Base-by-base conservation (phyloP, 129 eudicot species). In the Mikania micrantha region DNA sequence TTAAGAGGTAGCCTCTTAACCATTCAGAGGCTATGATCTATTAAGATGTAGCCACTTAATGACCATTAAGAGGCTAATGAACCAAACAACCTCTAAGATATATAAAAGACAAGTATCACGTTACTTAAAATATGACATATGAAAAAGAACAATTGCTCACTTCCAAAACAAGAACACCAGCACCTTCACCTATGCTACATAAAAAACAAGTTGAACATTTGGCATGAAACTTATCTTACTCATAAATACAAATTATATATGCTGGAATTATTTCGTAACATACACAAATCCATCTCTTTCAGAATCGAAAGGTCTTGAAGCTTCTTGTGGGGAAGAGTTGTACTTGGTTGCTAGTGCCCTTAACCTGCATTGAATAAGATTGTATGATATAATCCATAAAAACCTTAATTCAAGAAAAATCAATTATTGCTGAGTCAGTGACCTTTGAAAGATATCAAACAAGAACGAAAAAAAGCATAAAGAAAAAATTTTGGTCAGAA, bases 241-340 rank as follows among this genome's bases (percentile, higher is more conserved):
- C 40, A 0, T 34, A 25, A 24, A 67, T 59, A 5, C 16, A 22
- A 71, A 0, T 10, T 48, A 24, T 24, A 29, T 72, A 40, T 6
- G 65, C 68, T 63, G 66, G 57, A 70, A n/a, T 11, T 20, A 20
- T 75, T 20, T 22, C 17, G 28, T 13, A 76, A 77, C 95, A 84
- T 82, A 92, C 98, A 94, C 99, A 69, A 94, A 94, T 58, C 99
- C 99, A 85, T 89, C 96, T 63, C 99, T 85, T 41, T 79, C 95
- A 77, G 84, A 64, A 72, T 94, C 99, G 69, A 94, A 94, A 60
- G 99, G 99, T 56, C 95, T 85, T 41, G 99, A 94, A 63, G 99
- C 90, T 89, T 89, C 89, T 45, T 66, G 64, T 64, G 99, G 99
- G 58, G 76, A 50, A 56, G 83, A 84, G 49, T 89, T 89, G 76